A percentile compares a stretch with the other conserved stretches of the same genome.
Evolutionary conservation across 2,329 filamentous ascomycete species (phyloP).

Genomic region (Penicillium vulpinum): DNA sequence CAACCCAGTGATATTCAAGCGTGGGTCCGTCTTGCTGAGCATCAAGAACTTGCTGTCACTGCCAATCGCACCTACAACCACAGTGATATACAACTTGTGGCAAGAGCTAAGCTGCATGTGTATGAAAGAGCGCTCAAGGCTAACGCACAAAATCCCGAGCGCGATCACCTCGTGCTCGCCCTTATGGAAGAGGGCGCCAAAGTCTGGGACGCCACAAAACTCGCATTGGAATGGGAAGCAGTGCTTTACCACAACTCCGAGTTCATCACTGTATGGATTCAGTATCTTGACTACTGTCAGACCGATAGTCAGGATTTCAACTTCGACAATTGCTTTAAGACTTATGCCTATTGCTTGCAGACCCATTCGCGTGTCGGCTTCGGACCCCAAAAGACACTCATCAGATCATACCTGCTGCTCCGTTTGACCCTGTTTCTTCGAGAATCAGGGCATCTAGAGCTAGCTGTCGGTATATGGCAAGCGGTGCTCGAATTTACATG

Average conservation of each 20-base stretch:
- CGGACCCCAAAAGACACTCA: conserved; percentile 27
- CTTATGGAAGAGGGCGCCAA: conserved; percentile 73
- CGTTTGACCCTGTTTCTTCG: conserved; percentile 71
- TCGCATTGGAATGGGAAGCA: conserved; percentile 66
- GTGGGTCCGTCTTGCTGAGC: conserved; percentile 76
- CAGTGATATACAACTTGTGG: conserved; percentile 67
- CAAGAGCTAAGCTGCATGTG: conserved; percentile 77
- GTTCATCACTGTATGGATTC: conserved; percentile 69
- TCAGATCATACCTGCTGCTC: conserved; percentile 70
- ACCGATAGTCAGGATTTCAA: conserved; percentile 66
- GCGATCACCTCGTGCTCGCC: conserved; percentile 63
- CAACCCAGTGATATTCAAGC: conserved; percentile 65
- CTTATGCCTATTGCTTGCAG: conserved; percentile 60
- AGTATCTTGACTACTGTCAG: conserved; percentile 70
- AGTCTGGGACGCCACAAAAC: conserved; percentile 67
- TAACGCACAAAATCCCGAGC: conserved; percentile 48
- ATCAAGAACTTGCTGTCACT: conserved; percentile 70
- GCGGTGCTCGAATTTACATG: conserved; percentile 72
- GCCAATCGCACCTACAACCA: conserved; percentile 49
- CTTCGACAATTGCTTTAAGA: conserved; percentile 63
- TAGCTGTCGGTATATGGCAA: conserved; percentile 80
- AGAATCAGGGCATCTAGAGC: conserved; percentile 75
- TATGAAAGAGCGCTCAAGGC: conserved; percentile 74
- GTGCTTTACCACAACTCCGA: conserved; percentile 57
- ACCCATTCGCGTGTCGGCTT: conserved; percentile 32